Base-by-base conservation (phyloP, 2,329 filamentous ascomycete species). In the Talaromyces amestolkiae region DNA sequence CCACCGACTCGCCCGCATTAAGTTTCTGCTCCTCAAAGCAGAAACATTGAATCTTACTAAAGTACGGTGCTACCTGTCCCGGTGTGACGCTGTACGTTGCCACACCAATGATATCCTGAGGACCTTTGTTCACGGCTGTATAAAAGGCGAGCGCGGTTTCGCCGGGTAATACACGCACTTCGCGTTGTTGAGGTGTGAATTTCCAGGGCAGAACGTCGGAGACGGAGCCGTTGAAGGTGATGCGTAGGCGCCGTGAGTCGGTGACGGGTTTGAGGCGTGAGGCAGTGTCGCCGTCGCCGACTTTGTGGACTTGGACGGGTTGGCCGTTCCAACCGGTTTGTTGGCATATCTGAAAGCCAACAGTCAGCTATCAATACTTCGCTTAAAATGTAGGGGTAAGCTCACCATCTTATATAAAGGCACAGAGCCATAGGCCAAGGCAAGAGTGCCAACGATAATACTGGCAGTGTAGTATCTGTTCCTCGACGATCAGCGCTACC, bases 41-140 rank as follows among this genome's bases (percentile, higher is more conserved):
- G 79, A 99, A 99, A 76, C 95, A 99, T 79, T 99, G 95, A 54
- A 99, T 99, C 85, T 99, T 99, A 86, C 91, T 96, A 76, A 99
- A 99, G 78, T 99, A 99, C 1, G 92, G 93, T 51, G 95, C 94
- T 53, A 96, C 93, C 80, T 99, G 95, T 3, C 88, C 95, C 0
- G 95, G 95, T 2, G 94, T 97, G 35, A 99, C 96, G 74, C 92
- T 96, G 80, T 99, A 99, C 8, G 95, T 99, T 11, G 95, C 95
- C 51, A 99, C 93, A 58, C 95, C 95, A 73, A 99, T 98, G 72
- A 99, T 98, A 81, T 99, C 96, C 69, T 91, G 87, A 69, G 91
- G 87, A 67, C 91, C 92, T 69, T 87, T 89, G 82, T 99, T 99
- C 64, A 93, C 97, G 13, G 95, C 95, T 7, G 92, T 99, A 81